Percentiles rank a stretch among this genome's conserved stretches.
Evolutionary conservation across 106 monocot species (phyloP).

Genomic region (Dioscorea zingiberensis): DNA sequence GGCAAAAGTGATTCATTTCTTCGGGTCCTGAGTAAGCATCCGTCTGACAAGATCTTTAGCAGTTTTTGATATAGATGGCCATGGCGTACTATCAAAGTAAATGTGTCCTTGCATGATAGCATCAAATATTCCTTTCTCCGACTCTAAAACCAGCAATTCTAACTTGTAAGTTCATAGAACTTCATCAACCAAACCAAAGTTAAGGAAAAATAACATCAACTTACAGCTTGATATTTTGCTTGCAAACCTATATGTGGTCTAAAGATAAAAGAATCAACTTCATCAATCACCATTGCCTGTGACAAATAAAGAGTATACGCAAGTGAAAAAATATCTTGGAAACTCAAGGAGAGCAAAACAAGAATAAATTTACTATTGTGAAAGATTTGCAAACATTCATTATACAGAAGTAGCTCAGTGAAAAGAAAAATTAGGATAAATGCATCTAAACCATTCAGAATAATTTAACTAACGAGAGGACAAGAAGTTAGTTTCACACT

Average conservation of each 20-base stretch:
- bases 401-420: no score
- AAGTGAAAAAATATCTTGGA: no score
- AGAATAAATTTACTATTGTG: no score
- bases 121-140: conserved; percentile 68
- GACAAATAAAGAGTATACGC: not conserved
- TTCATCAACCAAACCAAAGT: no score
- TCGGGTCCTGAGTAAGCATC: conserved; percentile 52
- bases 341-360: no score
- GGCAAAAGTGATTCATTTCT: conserved; percentile 48
- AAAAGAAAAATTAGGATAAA: no score
- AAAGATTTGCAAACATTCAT: no score
- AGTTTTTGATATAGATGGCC: conserved; percentile 56
- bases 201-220: conserved; percentile 5
- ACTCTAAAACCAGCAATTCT: conserved; percentile 32
- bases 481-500: no score
- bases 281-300: conserved; percentile 87
- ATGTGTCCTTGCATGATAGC: conserved; percentile 50
- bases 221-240: conserved; percentile 94
- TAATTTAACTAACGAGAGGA: no score
- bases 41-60: conserved; percentile 54
- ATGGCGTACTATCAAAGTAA: conserved; percentile 52
- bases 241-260: conserved; percentile 82
- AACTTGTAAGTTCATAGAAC: no score
- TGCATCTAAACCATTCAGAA: no score
- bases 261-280: conserved; percentile 93